Conservation (phyloP, 148 eudicot species). For the Fagopyrum esculentum region DNA sequence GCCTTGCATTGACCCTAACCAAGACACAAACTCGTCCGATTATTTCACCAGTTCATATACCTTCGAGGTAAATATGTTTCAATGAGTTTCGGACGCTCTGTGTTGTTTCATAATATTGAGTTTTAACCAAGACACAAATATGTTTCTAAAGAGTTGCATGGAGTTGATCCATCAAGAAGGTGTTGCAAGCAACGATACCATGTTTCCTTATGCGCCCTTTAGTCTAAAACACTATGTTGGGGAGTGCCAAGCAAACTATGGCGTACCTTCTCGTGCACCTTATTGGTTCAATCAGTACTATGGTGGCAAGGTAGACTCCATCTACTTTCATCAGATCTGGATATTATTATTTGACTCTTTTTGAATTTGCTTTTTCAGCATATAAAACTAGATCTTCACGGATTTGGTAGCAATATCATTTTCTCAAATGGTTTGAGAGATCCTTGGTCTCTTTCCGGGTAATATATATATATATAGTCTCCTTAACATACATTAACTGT, state of each 20-base stretch:
- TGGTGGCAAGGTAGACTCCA: neutral
- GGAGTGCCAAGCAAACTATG: neutral
- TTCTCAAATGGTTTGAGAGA: neutral
- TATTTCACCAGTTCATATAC: neutral
- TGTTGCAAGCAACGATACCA: neutral
- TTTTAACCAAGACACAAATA: too few species aligned
- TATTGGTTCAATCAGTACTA: neutral
- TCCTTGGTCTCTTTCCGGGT: neutral
- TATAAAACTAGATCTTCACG: neutral
- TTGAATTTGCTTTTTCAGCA: neutral
- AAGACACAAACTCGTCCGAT: neutral
- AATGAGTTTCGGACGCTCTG: too few species aligned
- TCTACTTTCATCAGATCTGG: neutral
- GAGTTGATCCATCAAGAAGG: neutral
- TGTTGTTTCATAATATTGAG: too few species aligned
- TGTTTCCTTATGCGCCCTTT: neutral
- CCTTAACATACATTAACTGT: neutral
- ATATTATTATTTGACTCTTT: too few species aligned
- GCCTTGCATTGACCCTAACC: neutral
- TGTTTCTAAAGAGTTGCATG: neutral
- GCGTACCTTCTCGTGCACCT: neutral
- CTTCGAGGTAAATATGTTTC: neutral
- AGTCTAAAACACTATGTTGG: neutral
- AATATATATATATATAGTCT: too few species aligned
- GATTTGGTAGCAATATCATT: neutral